Base-by-base conservation (phyloP, 306 rosid species). In the Alnus glutinosa region DNA sequence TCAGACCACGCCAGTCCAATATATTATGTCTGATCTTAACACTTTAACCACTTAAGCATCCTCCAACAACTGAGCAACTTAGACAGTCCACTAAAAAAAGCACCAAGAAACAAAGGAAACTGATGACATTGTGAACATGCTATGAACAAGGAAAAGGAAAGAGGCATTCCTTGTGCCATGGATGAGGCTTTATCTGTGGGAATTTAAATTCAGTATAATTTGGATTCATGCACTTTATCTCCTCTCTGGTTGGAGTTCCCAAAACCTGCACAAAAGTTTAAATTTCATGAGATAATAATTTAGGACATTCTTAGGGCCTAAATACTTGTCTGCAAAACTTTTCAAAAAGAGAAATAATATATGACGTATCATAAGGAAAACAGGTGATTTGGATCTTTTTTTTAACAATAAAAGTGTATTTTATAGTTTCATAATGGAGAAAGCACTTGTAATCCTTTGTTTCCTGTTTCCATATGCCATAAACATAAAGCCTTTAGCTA, bases 141-240 rank as follows among this genome's bases (percentile, higher is more conserved):
- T 47, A 49, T 15, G 69, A 66, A 73, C 16, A 79, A 77, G 69
- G 62, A 70, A 81, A 39, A 54, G 74, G 30, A 59, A 77, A 80
- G 79, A 23, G 36, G 44, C 54, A 72, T 59, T 91, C 98, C 96
- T 95, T 95, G 83, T 95, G 98, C 98, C 98, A 95, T 9, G 98
- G 98, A 84, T 95, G 98, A 80, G 98, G 98, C 87, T 95, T 92
- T 83, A 95, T 95, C 93, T 95, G 98, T 3, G 98, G 98, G 87
- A 95, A 95, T 82, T 95, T 95, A 77, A 92, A 95, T 75, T 95
- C 98, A 1, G 97, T 95, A 79, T 95, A 95, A 81, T 95, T 95
- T 78, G 98, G 98, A 84, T 95, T 95, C 98, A 95, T 95, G 89
- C 98, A 95, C 87, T 95, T 95, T 84, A 95, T 95, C 97, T 95